phyloP scores from a whole-genome alignment of 495 filamentous ascomycete species.

The Delitschia confertaspora region DNA sequence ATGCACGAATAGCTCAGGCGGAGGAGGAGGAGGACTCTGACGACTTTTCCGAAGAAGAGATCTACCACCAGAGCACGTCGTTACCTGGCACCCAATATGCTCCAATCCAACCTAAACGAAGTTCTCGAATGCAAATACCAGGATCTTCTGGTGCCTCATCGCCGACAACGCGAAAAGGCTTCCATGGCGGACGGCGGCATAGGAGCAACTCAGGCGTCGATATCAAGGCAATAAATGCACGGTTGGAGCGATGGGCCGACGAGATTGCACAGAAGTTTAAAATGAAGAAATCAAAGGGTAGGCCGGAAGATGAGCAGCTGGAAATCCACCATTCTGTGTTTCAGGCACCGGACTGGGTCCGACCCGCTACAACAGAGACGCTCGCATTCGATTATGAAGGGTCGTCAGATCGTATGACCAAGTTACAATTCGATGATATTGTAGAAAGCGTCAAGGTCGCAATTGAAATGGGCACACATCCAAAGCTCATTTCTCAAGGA shows the following conservation, averaged over 20 bases:
- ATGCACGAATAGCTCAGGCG: conserved; percentile 84
- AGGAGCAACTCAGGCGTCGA: conserved; percentile 86
- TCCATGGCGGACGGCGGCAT: conserved; percentile 42
- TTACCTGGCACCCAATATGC: conserved; percentile 62
- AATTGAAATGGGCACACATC: conserved; percentile 87
- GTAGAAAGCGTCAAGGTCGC: conserved; percentile 84
- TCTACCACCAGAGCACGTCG: conserved; percentile 38
- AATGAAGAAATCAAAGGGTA: conserved; percentile 40
- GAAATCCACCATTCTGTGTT: conserved; percentile 98
- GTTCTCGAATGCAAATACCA: conserved; percentile 51
- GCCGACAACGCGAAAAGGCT: conserved; percentile 40
- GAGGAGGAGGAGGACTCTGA: conserved; percentile 55
- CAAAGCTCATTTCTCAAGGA: conserved; percentile 90
- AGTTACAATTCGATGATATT: conserved; percentile 73
- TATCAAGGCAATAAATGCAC: conserved; percentile 96
- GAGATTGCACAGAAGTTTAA: conserved; percentile 98
- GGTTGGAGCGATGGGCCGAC: conserved; percentile 92
- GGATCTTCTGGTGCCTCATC: conserved; percentile 30
- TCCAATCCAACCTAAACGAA: conserved; percentile 53
- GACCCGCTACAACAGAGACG: conserved; percentile 65
- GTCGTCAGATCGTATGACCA: conserved; percentile 53
- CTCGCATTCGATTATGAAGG: conserved; percentile 48
- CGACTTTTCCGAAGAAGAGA: conserved; percentile 61
- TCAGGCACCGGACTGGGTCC: conserved; percentile 75
- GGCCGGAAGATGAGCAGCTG: conserved; percentile 69